phyloP scores from a whole-genome alignment of 768 basidiomycete species.

The Russula olivacea region DNA sequence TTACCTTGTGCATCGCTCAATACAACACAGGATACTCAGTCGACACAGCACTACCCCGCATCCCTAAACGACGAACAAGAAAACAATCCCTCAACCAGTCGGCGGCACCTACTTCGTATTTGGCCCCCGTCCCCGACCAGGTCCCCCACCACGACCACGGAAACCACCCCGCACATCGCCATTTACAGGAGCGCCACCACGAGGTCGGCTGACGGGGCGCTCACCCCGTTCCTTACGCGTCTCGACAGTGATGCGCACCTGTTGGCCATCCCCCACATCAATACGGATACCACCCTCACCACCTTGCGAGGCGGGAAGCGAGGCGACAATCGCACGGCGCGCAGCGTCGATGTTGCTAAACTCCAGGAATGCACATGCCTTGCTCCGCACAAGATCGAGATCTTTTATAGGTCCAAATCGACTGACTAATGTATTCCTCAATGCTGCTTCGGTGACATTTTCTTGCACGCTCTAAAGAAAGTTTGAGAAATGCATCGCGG shows the following conservation, averaged over 20 bases:
- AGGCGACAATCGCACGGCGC: constrained; percentile 75
- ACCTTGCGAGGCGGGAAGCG: constrained; percentile 58
- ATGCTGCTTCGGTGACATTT: constrained; percentile 45
- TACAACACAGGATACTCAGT: constrained; percentile 12
- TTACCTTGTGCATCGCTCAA: constrained; percentile 12
- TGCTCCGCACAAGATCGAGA: constrained; percentile 78
- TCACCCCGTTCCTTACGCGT: constrained; percentile 89
- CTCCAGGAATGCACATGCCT: constrained; percentile 94
- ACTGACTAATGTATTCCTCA: constrained; percentile 45
- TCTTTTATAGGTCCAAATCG: constrained; percentile 84
- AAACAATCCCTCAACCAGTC: constrained; percentile 2
- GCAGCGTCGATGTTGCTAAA: constrained; percentile 74
- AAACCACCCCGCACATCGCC: constrained; percentile 48
- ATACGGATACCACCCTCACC: constrained; percentile 88
- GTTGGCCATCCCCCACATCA: constrained; percentile 52
- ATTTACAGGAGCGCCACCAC: constrained; percentile 52
- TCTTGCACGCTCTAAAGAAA: constrained; percentile 62
- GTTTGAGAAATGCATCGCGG: constrained; percentile 3
- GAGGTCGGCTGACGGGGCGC: constrained; percentile 55
- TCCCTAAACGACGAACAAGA: constrained; percentile 22
- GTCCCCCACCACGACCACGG: constrained; percentile 43
- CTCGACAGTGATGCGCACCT: constrained; percentile 68
- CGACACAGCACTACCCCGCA: constrained; percentile 7
- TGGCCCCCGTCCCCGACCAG: constrained; percentile 39
- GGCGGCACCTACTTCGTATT: constrained; percentile 25